These are phyloP conservation scores for Xylaria sp. DNA, from an alignment of 2,329 filamentous ascomycete genomes.

Conservation along the genomic window DNA sequence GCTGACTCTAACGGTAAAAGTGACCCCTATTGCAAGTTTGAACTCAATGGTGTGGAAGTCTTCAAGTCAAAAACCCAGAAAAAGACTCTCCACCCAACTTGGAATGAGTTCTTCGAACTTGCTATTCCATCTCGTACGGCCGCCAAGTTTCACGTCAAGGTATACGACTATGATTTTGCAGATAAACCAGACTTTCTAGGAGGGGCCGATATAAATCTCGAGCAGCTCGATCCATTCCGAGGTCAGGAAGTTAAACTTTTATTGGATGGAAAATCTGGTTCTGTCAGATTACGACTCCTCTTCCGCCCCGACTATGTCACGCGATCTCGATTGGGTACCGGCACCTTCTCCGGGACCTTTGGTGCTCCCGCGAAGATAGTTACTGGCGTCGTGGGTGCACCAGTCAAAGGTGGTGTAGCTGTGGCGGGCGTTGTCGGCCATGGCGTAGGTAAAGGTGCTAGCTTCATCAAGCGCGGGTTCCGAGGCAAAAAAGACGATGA, in stretches of 20 bases:
- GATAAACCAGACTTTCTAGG: slow-evolving; percentile 95
- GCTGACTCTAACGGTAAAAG: slow-evolving; percentile 97
- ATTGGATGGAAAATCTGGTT: slow-evolving; percentile 90
- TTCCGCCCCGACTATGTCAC: slow-evolving; percentile 95
- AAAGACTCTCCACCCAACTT: slow-evolving; percentile 92
- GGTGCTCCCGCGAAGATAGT: slow-evolving; percentile 88
- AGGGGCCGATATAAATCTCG: slow-evolving; percentile 77
- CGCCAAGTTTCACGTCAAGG: slow-evolving; percentile 82
- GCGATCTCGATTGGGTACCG: slow-evolving; percentile 85
- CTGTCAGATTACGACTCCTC: slow-evolving; percentile 81
- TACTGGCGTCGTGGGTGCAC: slow-evolving; percentile 80
- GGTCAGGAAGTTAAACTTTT: slow-evolving; percentile 77
- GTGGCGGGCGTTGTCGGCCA: slow-evolving; percentile 78
- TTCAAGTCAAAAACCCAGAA: slow-evolving; percentile 97
- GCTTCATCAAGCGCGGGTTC: slow-evolving; percentile 88
- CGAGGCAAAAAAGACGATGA: slow-evolving; percentile 74
- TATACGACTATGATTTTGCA: slow-evolving; percentile 97
- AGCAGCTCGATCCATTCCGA: slow-evolving; percentile 84
- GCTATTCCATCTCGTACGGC: slow-evolving; percentile 84
- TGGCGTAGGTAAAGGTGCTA: slow-evolving; percentile 87
- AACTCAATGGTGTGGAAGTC: slow-evolving; percentile 86
- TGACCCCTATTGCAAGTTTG: slow-evolving; percentile 96
- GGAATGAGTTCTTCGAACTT: slow-evolving; percentile 96
- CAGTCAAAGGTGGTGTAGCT: slow-evolving; percentile 90
- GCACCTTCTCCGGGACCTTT: slow-evolving; percentile 93